Evolutionary conservation across 164 flowering plant species (phyloP), one percentile per base, ranked within the genome.

Genomic region (Berberis thunbergii): DNA sequence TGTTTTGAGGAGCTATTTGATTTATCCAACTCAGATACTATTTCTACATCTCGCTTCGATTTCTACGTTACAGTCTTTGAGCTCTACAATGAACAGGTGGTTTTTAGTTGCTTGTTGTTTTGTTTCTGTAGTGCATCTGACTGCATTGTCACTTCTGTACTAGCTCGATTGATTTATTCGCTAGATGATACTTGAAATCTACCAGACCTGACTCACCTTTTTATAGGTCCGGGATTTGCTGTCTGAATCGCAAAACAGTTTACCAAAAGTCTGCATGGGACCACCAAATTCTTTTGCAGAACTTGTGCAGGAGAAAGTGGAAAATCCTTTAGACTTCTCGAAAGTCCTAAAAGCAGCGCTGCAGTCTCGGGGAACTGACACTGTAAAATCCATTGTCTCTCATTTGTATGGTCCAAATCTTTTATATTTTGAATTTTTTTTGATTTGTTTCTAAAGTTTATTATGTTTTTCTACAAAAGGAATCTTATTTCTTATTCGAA

Each of bases 1-100:
- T 82, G 92, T 74, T 95, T 89, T 79, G 97, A 95, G 81, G 97
- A 95, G 82, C 78, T 95, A 56, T 95, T 91, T 81, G 99, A 95
- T 84, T 72, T 95, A 68, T 91, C 96, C 43, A 88, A 88, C 75
- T 86, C 89, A 41, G 97, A 95, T 76, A 73, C 83, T 60, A 84
- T 94, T 73, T 80, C 85, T 4, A 76, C 85, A 50, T 85, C 96
- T 59, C 78, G 67, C 65, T 89, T 77, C 65, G 74, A 75, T 59
- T 95, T 95, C 72, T 85, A 73, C 58, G 83, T 86, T 52, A 83
- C 96, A 39, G 79, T 78, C 54, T 82, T 82, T 75, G 97, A 95
- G 74, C 85, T 95, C 53, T 86, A 85, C 71, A 95, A 95, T 72
- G 97, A 95, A 66, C 96, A 95, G 97, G 99, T 91, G 62, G 4